Base-by-base conservation (phyloP, 768 basidiomycete genomes). In the Lyophyllum shimeji region DNA sequence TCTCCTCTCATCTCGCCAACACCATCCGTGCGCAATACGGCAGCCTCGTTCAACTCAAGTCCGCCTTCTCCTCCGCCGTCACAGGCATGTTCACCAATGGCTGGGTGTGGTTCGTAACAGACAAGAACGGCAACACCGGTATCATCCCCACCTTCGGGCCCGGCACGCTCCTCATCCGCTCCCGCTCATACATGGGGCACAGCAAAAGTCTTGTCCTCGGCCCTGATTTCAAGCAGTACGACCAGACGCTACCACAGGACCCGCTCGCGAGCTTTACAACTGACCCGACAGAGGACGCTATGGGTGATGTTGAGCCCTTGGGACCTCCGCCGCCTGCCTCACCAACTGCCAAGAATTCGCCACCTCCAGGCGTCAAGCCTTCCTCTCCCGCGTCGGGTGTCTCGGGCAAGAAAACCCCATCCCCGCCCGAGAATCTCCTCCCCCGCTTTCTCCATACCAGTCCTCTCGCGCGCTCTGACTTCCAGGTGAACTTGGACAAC, bases 61-160 rank as follows among this genome's bases (percentile, higher is more conserved):
- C 89, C 23, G 75, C 81, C 55, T 84, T 94, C 69, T 84, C 85
- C 11, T 86, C 91, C 4, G 85, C 90, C 2, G 92, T 80, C 33
- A 74, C 81, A 49, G 93, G 91, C 58, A 85, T 93, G 80, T 85
- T 85, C 63, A 84, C 84, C 54, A 83, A 82, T 27, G 93, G 93
- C 50, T 95, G 83, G 76, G 77, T 94, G 53, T 96, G 94, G 95
- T 82, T 96, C 68, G 93, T 95, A 57, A 82, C 82, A 2, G 89
- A 93, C 73, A 63, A 71, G 18, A 65, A 68, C 4, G 84, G 84
- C 15, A 78, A 81, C 60, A 77, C 75, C 31, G 93, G 84, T 23
- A 79, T 95, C 58, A 70, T 94, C 47, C 90, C 93, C 15, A 96
- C 95, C 0, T 91, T 93, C 65, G 95, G 92, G 5, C 80, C 92